phyloP scores from a whole-genome alignment of 805 yeast genomes.

The Candida easanensis region DNA sequence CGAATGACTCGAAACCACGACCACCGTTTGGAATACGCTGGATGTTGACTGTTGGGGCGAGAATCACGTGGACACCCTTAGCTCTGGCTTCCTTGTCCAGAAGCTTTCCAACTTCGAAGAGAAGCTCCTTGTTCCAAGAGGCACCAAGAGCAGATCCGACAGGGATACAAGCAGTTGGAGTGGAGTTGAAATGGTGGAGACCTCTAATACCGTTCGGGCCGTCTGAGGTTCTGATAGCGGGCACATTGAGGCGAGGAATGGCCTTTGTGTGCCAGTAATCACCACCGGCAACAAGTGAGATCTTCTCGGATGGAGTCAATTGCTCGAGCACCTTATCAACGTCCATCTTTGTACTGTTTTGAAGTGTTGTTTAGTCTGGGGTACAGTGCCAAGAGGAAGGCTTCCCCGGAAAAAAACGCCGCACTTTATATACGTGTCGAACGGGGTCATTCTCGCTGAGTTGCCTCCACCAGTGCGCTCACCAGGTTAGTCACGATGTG shows the following conservation, averaged over 20 bases:
- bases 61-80: slow-evolving; percentile 47
- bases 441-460: no score
- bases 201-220: slow-evolving; percentile 67
- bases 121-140: slow-evolving; percentile 48
- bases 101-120: slow-evolving; percentile 44
- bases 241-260: slow-evolving; percentile 37
- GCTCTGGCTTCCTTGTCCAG: slow-evolving; percentile 54
- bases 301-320: slow-evolving; percentile 18
- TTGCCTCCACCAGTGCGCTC: no score
- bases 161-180: slow-evolving; percentile 55
- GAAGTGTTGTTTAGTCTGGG: no score
- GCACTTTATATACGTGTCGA: no score
- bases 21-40: slow-evolving; percentile 59
- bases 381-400: no score
- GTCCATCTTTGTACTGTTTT: slow-evolving; percentile 9
- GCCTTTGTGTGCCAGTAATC: slow-evolving; percentile 47
- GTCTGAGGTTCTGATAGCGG: slow-evolving; percentile 45
- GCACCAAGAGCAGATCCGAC: slow-evolving; percentile 58
- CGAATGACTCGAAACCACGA: slow-evolving; percentile 56
- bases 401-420: no score
- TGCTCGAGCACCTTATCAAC: slow-evolving; percentile 17
- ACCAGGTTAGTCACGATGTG: no score
- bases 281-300: slow-evolving; percentile 28
- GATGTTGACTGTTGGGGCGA: slow-evolving; percentile 49
- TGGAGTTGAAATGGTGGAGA: slow-evolving; percentile 44